phyloP scores from a whole-genome alignment of 305 asterid genomes.

The Euphrasia arctica region DNA sequence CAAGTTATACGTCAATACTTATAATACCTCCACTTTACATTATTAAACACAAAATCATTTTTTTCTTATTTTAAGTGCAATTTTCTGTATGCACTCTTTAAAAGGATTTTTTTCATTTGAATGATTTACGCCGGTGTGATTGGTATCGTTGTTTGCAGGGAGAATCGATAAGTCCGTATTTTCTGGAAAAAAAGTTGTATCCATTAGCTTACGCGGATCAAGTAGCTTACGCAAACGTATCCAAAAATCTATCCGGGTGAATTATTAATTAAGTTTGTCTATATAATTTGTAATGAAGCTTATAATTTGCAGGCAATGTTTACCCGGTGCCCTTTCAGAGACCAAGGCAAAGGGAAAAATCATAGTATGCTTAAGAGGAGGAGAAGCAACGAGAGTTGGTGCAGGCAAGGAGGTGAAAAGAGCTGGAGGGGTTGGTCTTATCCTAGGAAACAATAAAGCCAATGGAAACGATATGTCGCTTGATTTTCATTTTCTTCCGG shows the following conservation, averaged over 20 bases:
- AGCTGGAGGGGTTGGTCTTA: conserved; percentile 77
- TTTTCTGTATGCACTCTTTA: too few species aligned
- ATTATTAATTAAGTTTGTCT: neutral
- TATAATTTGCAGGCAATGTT: conserved; percentile 82
- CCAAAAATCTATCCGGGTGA: conserved; percentile 38
- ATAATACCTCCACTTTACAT: too few species aligned
- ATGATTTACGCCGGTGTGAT: too few species aligned
- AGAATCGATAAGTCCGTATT: conserved; percentile 61
- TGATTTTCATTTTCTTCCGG: conserved; percentile 82
- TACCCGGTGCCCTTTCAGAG: conserved; percentile 66
- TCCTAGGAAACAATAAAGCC: conserved; percentile 57
- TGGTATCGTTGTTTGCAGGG: conserved; percentile 43
- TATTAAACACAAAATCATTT: too few species aligned
- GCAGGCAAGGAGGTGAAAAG: conserved; percentile 81
- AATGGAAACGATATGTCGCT: conserved; percentile 54
- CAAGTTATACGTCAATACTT: too few species aligned
- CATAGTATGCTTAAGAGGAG: conserved; percentile 67
- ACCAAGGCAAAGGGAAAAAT: conserved; percentile 70
- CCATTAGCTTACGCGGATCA: conserved; percentile 70
- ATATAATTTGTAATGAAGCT: too few species aligned
- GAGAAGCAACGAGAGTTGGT: conserved; percentile 55
- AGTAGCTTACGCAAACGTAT: conserved; percentile 40
- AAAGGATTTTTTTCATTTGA: too few species aligned
- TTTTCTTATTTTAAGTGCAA: too few species aligned
- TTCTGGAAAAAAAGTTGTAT: conserved; percentile 43